Percentiles rank a stretch among this genome's conserved stretches.
Evolutionary conservation across 768 basidiomycete genomes (phyloP).

Genomic region (Russula vinacea): DNA sequence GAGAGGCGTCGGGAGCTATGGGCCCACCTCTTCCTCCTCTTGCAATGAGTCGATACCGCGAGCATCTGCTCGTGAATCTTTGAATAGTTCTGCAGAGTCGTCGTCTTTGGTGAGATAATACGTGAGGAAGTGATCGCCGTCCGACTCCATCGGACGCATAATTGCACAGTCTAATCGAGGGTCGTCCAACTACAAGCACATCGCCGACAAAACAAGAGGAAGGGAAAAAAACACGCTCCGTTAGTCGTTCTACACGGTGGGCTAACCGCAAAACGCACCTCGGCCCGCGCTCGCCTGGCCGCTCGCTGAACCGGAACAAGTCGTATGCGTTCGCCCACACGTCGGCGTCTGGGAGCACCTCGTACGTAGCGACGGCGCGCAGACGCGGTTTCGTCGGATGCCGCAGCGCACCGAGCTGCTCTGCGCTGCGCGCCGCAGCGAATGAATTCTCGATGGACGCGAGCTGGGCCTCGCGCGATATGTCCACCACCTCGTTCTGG

Average conservation of each 20-base stretch:
- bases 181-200: conserved; percentile 57
- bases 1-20: background rate
- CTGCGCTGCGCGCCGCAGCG: conserved; percentile 54
- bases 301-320: conserved; percentile 79
- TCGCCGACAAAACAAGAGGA: background rate
- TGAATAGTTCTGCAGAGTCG: conserved; percentile 63
- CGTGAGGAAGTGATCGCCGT: conserved; percentile 83
- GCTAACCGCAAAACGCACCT: conserved; percentile 46
- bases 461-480: conserved; percentile 71
- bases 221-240: background rate
- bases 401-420: conserved; percentile 54
- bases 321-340: conserved; percentile 91
- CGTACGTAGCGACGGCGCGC: conserved; percentile 75
- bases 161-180: conserved; percentile 83
- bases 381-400: conserved; percentile 80
- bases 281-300: conserved; percentile 75
- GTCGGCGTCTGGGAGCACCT: conserved; percentile 78
- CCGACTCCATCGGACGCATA: conserved; percentile 81
- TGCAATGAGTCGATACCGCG: conserved; percentile 44
- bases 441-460: conserved; percentile 79
- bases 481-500: conserved; percentile 51
- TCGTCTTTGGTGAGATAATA: conserved; percentile 81
- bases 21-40: conserved; percentile 54
- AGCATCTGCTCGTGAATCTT: conserved; percentile 47
- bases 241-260: background rate